These are phyloP conservation scores for Phaseolus lunatus DNA, from an alignment of 306 rosid species.

Conservation along the genomic window DNA sequence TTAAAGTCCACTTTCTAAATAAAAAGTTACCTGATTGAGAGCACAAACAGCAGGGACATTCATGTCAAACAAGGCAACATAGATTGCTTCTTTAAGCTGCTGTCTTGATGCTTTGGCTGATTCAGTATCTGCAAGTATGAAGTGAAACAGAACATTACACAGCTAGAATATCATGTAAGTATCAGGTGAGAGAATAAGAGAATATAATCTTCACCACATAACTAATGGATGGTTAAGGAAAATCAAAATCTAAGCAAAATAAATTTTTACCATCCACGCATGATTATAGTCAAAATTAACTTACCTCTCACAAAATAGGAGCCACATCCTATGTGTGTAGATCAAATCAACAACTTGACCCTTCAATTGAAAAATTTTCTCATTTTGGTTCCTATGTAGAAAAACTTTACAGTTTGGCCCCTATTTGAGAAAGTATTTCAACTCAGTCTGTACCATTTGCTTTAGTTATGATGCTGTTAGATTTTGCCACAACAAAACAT, in stretches of 20 bases:
- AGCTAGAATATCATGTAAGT: not conserved
- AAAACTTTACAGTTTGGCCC: not conserved
- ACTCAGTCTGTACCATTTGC: not conserved
- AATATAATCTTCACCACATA: not conserved
- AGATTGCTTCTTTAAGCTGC: slow-evolving; percentile 79
- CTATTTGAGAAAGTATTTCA: not conserved
- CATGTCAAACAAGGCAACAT: slow-evolving; percentile 69
- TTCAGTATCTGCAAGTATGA: slow-evolving; percentile 67
- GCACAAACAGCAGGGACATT: slow-evolving; percentile 87
- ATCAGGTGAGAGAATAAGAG: not conserved
- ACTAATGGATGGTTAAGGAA: not conserved
- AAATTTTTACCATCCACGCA: not conserved
- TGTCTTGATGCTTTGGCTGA: slow-evolving; percentile 78
- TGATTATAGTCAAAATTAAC: not conserved
- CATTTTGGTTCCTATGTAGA: not conserved
- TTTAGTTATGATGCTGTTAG: not conserved
- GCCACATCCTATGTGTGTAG: not conserved
- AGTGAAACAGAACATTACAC: slow-evolving; percentile 10
- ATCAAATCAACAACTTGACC: not conserved
- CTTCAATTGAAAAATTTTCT: not conserved
- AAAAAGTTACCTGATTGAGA: slow-evolving; percentile 66
- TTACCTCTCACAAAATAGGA: not conserved
- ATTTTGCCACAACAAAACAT: not conserved
- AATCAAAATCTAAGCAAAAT: not conserved
- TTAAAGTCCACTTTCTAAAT: too few relatives aligned